Percentiles rank a stretch among this genome's conserved stretches.
Evolutionary conservation across 2,329 filamentous ascomycete genomes (phyloP).

Genomic region (Ceratocystis variospora): DNA sequence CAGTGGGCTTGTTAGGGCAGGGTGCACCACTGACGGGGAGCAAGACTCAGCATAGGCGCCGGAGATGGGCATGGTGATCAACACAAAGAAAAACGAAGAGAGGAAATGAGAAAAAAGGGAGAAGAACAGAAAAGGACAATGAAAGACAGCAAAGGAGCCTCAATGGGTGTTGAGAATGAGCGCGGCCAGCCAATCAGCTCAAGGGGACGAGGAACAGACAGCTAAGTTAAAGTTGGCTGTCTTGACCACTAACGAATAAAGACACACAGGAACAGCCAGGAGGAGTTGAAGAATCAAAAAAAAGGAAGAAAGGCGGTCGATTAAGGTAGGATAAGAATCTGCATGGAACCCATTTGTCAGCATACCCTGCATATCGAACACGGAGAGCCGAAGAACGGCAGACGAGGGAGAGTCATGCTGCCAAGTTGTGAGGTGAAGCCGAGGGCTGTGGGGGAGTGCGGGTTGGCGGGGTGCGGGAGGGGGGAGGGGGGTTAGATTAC

Average conservation of each 20-base stretch:
- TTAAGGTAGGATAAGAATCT: neutral
- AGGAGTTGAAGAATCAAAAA: neutral
- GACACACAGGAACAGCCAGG: neutral
- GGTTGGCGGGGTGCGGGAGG: neutral
- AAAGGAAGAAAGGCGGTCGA: neutral
- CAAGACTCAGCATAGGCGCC: neutral
- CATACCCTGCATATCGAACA: neutral
- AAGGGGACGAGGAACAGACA: neutral
- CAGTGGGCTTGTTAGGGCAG: constrained; percentile 32
- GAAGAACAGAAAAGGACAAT: constrained; percentile 10
- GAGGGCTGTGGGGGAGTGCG: neutral
- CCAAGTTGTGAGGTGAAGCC: neutral
- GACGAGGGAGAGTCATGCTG: neutral
- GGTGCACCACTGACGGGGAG: constrained; percentile 27
- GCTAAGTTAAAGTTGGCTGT: too few relatives aligned
- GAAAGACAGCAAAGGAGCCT: neutral
- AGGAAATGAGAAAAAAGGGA: constrained; percentile 12
- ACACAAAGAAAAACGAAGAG: constrained; percentile 16
- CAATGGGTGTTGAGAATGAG: constrained; percentile 4
- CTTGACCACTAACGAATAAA: too few relatives aligned
- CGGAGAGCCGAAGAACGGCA: neutral
- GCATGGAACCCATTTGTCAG: neutral
- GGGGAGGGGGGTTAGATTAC: neutral
- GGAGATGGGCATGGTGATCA: neutral
- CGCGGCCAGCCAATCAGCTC: constrained; percentile 4